Conservation (phyloP, 306 rosid genomes). For the Prunus mira region DNA sequence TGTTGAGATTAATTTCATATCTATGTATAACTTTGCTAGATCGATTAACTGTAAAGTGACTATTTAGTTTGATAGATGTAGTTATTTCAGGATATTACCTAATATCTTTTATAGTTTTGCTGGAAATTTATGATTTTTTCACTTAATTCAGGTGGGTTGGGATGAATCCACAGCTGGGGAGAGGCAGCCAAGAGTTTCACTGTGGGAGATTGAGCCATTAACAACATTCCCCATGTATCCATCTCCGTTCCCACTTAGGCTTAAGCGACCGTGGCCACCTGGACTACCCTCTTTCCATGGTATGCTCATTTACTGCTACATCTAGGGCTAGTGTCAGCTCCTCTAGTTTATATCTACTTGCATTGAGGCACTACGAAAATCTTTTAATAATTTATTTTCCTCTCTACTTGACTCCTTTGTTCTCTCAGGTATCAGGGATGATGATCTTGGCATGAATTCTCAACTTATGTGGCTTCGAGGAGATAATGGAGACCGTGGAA, state of each 20-base stretch:
- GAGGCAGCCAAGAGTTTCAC: conserved; percentile 92
- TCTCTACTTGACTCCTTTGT: conserved; percentile 3
- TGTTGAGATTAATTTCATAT: conserved; percentile 16
- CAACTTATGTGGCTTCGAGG: conserved; percentile 81
- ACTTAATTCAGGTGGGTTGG: conserved; percentile 86
- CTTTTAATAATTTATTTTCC: background rate
- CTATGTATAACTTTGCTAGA: background rate
- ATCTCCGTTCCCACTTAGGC: conserved; percentile 85
- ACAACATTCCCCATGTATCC: conserved; percentile 99
- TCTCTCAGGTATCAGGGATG: conserved; percentile 79
- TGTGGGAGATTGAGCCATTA: conserved; percentile 97
- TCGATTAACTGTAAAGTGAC: background rate
- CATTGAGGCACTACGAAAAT: background rate
- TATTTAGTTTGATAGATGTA: background rate
- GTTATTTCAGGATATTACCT: conserved; percentile 6
- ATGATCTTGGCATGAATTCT: conserved; percentile 70
- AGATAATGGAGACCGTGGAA: conserved; percentile 69
- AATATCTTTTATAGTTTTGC: background rate
- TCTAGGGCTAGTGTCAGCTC: conserved; percentile 1
- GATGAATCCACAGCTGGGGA: conserved; percentile 99
- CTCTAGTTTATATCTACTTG: conserved; percentile 2
- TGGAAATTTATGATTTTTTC: conserved; percentile 1
- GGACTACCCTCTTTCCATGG: conserved; percentile 89
- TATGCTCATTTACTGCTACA: conserved; percentile 28
- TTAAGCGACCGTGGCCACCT: conserved; percentile 92